Evolutionary conservation across 1,139 yeast genomes (phyloP).

Genomic region (Pichia sp.): DNA sequence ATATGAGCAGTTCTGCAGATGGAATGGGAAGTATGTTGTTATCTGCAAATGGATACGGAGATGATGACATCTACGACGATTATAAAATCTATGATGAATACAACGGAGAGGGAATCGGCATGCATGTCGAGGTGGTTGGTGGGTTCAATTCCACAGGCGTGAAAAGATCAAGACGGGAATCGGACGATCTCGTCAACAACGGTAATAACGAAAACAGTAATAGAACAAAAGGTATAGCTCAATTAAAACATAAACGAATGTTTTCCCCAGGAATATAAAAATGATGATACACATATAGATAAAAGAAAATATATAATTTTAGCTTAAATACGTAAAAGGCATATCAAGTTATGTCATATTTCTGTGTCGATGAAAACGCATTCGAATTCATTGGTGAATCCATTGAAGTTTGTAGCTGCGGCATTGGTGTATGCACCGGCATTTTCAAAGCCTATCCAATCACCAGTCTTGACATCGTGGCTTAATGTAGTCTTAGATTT

Average conservation of each 20-base stretch:
- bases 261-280: slow-evolving; percentile 5
- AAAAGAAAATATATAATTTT: neutral
- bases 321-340: neutral
- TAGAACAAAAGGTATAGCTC: neutral
- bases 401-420: slow-evolving; percentile 88
- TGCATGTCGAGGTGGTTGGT: slow-evolving; percentile 21
- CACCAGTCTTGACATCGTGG: slow-evolving; percentile 72
- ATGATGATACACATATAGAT: neutral
- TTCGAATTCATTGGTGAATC: slow-evolving; percentile 50
- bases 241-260: slow-evolving; percentile 7
- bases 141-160: slow-evolving; percentile 16
- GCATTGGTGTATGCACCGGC: slow-evolving; percentile 95
- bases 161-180: slow-evolving; percentile 17
- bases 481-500: slow-evolving; percentile 51
- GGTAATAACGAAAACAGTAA: neutral
- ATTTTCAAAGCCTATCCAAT: slow-evolving; percentile 85
- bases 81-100: neutral
- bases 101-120: slow-evolving; percentile 9
- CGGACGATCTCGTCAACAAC: slow-evolving; percentile 7
- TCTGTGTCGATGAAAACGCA: slow-evolving; percentile 27
- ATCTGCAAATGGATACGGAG: slow-evolving; percentile 22
- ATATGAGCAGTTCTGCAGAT: too few relatives aligned
- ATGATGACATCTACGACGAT: slow-evolving; percentile 19
- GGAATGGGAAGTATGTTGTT: slow-evolving; percentile 4
- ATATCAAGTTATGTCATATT: slow-evolving; percentile 1